Percentiles rank a stretch among this genome's conserved stretches.
Evolutionary conservation across 371 early-diverging fungal species (phyloP).

Genomic region (Mortierella sp.): DNA sequence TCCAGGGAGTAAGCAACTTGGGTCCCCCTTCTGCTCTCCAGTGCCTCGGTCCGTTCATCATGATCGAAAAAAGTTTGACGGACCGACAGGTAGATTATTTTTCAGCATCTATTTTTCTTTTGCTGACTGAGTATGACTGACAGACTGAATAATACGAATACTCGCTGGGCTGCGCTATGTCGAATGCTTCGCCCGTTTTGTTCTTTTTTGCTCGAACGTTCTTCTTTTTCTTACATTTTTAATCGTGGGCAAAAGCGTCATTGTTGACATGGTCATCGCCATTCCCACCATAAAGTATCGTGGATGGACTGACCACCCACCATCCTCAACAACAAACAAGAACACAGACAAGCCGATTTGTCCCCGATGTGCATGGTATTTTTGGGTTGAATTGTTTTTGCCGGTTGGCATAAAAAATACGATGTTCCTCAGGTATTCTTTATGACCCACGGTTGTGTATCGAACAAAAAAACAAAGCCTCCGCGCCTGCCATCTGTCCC

Average conservation of each 20-base stretch:
- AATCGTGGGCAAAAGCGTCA: not conserved
- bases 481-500: not conserved
- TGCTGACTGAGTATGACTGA: not conserved
- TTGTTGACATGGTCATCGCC: not conserved
- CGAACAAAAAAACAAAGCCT: not conserved
- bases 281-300: too few relatives aligned
- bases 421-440: too few relatives aligned
- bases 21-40: not conserved
- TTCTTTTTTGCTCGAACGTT: not conserved
- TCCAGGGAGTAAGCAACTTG: not conserved
- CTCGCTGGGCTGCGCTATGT: not conserved
- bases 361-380: too few relatives aligned
- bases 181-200: not conserved
- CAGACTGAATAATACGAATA: not conserved
- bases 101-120: not conserved
- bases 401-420: too few relatives aligned
- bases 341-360: too few relatives aligned
- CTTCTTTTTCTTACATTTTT: not conserved
- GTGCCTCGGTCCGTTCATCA: not conserved
- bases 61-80: not conserved
- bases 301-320: too few relatives aligned
- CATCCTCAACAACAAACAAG: too few relatives aligned
- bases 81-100: not conserved
- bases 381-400: not conserved
- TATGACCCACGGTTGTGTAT: not conserved